Evolutionary conservation across 805 yeast species (phyloP), one percentile per base, ranked within the genome.

Genomic region (Phaffomyces thermotolerans): DNA sequence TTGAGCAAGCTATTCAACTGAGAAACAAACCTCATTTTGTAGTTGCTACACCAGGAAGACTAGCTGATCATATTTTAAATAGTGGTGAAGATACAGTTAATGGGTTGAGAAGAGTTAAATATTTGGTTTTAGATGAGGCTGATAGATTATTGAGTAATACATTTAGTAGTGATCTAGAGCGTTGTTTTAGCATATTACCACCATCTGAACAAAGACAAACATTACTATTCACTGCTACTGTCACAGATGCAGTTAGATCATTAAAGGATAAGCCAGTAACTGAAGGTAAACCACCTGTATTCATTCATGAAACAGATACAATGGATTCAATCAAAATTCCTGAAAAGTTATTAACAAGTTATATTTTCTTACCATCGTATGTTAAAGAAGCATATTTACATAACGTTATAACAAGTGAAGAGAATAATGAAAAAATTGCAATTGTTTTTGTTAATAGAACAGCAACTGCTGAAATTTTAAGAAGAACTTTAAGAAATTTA

Each of bases 11-110:
- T 2, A 65, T 90, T 25, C 81, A 79, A 54, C 70, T 93, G 33
- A 91, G 86, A 59, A 76, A 74, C 40, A 78, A 80, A 54, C 99
- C 99, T 0, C 98, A 93, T 66, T 84, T 93, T 54, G 88, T 93
- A 24, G 83, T 93, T 49, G 99, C 99, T 2, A 93, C 99, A 0
- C 99, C 99, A 0, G 99, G 99, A 14, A 73, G 99, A 58, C 67
- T 93, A 47, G 98, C 98, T 0, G 95, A 88, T 60, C 97, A 91
- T 63, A 81, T 93, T 17, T 64, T 82, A 48, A 78, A 81, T 55
- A 84, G 93, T 59, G 96, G 96, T 15, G 95, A 84, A 45, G 97
- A 93, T 48, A 85, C 95, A 5, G 71, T 84, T 0, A 70, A 77
- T 33, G 96, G 96, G 0, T 67, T 93, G 39, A 78, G 81, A 53